Evolutionary conservation across 1,284 basidiomycete genomes (phyloP), one percentile per base, ranked within the genome.

Genomic region (Apiotrichum akiyoshidainum): DNA sequence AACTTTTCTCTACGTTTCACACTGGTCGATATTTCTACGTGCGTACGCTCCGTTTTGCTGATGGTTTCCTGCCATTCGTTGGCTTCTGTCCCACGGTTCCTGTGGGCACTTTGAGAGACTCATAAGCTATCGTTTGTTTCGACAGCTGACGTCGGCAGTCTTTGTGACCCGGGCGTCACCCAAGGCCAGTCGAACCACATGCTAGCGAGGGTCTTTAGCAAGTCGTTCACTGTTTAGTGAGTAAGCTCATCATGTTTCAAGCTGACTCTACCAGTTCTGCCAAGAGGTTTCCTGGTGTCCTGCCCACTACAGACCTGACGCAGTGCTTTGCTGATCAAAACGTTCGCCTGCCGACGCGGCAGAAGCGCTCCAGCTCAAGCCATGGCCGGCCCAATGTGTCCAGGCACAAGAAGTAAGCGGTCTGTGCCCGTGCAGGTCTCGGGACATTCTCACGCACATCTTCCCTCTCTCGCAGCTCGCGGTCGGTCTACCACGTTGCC

Each of bases 271-370:
- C 7, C 55, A 76, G 74, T 77, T 92, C 90, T 5, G 90, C 90
- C 37, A 95, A 95, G 78, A 84, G 89, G 39, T 95, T 94, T 79
- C 92, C 92, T 40, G 92, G 92, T 46, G 91, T 94, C 37, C 88
- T 90, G 86, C 90, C 91, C 71, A 92, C 90, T 14, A 93, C 92
- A 40, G 86, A 89, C 16, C 82, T 94, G 37, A 93, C 92, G 26
- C 89, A 91, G 61, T 87, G 88, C n/a, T 88, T 95, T 71, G 90
- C 90, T 19, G 87, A 87, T 68, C 92, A 95, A 80, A 90, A 90
- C 37, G 88, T 93, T 76, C 91, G 93, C 74, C 82, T 95, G 54
- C 90, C 92, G 33, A 81, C 73, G 10, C 57, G 75, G 4, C 70
- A 74, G 44, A 66, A 62, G 46, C 60, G 63, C 12, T 58, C 62